Conservation (phyloP, 140 eudicot genomes). For the Erigeron philadelphicus region DNA sequence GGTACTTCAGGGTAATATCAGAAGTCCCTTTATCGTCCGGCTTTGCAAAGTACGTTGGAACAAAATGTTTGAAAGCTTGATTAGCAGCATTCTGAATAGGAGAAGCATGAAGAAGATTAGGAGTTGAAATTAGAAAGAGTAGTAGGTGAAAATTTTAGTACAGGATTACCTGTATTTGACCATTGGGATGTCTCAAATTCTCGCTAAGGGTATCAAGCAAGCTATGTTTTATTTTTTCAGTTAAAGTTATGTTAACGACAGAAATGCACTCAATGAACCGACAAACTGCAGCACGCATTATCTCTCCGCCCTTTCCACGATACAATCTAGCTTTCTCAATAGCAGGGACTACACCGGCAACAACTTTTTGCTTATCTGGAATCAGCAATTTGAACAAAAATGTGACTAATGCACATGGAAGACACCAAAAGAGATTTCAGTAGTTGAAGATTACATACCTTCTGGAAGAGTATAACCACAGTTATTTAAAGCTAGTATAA, state of each 20-base stretch:
- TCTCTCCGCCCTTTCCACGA: conserved; percentile 98
- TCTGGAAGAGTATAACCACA: conserved; percentile 49
- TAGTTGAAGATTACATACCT: conserved; percentile 37
- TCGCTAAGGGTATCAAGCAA: conserved; percentile 83
- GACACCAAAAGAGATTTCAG: not conserved
- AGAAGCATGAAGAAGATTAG: not conserved
- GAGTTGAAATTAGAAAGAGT: not conserved
- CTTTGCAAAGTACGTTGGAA: conserved; percentile 53
- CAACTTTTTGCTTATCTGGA: conserved; percentile 70
- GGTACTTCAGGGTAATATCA: conserved; percentile 53
- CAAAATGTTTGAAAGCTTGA: conserved; percentile 72
- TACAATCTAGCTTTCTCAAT: conserved; percentile 94
- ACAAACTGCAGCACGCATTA: conserved; percentile 95
- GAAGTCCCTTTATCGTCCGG: conserved; percentile 47
- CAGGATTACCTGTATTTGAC: conserved; percentile 69
- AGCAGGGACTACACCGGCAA: conserved; percentile 83
- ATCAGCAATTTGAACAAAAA: conserved; percentile 12
- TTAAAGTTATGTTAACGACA: conserved; percentile 45
- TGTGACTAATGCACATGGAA: conserved; percentile 10
- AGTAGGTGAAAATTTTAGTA: not conserved
- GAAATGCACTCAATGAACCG: conserved; percentile 83
- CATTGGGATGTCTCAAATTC: conserved; percentile 90
- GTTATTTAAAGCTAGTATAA: conserved; percentile 70
- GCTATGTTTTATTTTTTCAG: conserved; percentile 63
- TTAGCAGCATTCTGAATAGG: conserved; percentile 65